Evolutionary conservation across 139 green algal species (phyloP), one percentile per base, ranked within the genome.

Genomic region (Astrephomene gubernaculifera): DNA sequence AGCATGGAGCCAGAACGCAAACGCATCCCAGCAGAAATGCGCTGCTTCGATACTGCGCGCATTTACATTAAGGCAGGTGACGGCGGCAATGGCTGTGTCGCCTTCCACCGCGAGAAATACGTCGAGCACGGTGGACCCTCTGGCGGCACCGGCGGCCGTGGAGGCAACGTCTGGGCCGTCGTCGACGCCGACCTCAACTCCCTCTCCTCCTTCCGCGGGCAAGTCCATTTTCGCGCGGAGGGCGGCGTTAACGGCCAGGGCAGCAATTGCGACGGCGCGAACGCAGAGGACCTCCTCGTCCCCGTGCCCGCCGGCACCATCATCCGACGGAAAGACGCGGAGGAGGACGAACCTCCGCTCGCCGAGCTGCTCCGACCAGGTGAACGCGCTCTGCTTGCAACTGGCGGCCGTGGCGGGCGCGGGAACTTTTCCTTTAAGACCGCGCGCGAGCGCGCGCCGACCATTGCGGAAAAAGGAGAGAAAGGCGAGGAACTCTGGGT

Each of bases 31-130:
- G 92, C 90, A 2, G 93, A 97, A 86, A 93, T 99, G 79, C 93
- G 96, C 38, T 99, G 91, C 90, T 99, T 99, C 83, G 97, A 99
- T 89, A 98, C 95, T 0, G 96, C 96, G 0, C 90, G 90, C 70
- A 98, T 99, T 31, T 96, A 92, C 71, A 90, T 98, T 25, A 97
- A 97, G 79, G 92, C 90, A 4, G 98, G 98, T 4, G 92, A 99
- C 82, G 98, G 98, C 6, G 98, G 98, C 52, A 91, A 96, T 35
- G 98, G 98, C 52, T 97, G 96, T 71, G 96, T 99, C 1, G 96
- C 98, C 0, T 99, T 99, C 89, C 90, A 96, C 4, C 86, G 98
- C 10, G 97, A 99, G 90, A 99, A 99, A 90, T 99, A 94, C 71
- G 97, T 99, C 2, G 92, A 98, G 3, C 91, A 96, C 80, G 95